Evolutionary conservation across 2,329 filamentous ascomycete species (phyloP), one percentile per base, ranked within the genome.

Genomic region (Rasamsonia emersonii): DNA sequence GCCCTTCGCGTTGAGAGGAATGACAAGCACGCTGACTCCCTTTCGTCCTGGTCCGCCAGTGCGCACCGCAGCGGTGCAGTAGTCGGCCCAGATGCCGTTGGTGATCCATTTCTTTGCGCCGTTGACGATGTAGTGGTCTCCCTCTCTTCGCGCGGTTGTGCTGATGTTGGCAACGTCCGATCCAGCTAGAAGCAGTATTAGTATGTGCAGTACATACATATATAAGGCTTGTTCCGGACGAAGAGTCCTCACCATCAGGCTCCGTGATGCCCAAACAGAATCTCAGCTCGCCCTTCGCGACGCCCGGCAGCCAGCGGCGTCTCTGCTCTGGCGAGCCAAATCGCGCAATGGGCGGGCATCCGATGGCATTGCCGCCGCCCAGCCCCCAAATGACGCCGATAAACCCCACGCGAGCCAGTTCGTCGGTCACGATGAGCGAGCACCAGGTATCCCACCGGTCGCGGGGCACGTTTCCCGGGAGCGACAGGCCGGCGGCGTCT

Each of bases 81-180:
- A 75, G 29, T 75, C 67, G 9, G 76, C 71, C 64, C 67, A 75
- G 1, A 73, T 67, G 9, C 64, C 71, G 28, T 74, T 75, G 1
- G 77, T 79, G 42, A 82, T 80, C 75, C 75, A 79, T 50, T 79
- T 79, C 62, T 82, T 81, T 30, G 68, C 67, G 0, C 77, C 77
- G 35, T 77, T 79, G n/a, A 81, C 73, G 20, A 78, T 46, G 43
- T 79, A 82, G 29, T 60, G 50, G 19, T 63, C 58, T 0, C 68
- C 70, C 21, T 70, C 61, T 16, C 59, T 61, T 21, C 55, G 49
- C 0, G 78, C 78, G 0, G 71, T 79, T 3, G 77, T 79, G 31
- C 65, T 63, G 26, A 82, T 68, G 40, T 70, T 72, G 1, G 75
- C 75, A 3, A 82, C 75, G 46, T 82, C 78, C 1, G 74, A 79